Base-by-base conservation (phyloP, 2,329 filamentous ascomycete genomes). In the Pyrenochaeta sp. region DNA sequence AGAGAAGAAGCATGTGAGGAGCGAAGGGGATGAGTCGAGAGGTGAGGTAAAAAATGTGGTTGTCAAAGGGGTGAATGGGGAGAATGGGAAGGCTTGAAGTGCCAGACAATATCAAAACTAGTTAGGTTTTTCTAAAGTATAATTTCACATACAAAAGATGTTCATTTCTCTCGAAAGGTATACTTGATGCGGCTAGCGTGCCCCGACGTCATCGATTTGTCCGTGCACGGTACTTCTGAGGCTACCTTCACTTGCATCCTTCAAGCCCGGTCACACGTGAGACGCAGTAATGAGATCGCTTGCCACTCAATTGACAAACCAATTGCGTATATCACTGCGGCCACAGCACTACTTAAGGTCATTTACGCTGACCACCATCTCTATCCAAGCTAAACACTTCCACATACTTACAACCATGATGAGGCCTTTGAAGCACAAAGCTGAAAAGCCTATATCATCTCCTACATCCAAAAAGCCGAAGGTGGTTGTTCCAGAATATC, bases 381-480 rank as follows among this genome's bases (percentile, higher is more conserved):
- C 18, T 21, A 14, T 7, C 10, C 36, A 39, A 39, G 4, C 21
- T 39, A 6, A 10, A 7, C 36, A 23, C 29, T 27, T 67, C 35
- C 60, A 65, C 44, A 35, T 32, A 9, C 56, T 61, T 15, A 40
- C 29, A 7, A 46, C 32, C n/a, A 69, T 63, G 57, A 55, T 62
- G 21, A 69, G 63, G 37, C 58, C 66, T 42, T 15, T 61, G 9
- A 75, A 75, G 42, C 71, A 70, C n/a, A 72, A 73, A 49, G 65
- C 66, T 9, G 58, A 58, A 20, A 61, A 61, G 17, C 36, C 54
- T 7, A 31, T 50, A 36, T 52, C 58, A 21, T 33, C 64, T 7
- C 30, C 52, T 1, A 64, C 62, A 35, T 12, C 57, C 0, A 75
- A 75, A 49, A 73, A 66, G 39, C 32, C 60, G 2, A 73, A 69